Evolutionary conservation across 495 filamentous ascomycete genomes (phyloP).

Genomic region (Sporormia fimetaria): DNA sequence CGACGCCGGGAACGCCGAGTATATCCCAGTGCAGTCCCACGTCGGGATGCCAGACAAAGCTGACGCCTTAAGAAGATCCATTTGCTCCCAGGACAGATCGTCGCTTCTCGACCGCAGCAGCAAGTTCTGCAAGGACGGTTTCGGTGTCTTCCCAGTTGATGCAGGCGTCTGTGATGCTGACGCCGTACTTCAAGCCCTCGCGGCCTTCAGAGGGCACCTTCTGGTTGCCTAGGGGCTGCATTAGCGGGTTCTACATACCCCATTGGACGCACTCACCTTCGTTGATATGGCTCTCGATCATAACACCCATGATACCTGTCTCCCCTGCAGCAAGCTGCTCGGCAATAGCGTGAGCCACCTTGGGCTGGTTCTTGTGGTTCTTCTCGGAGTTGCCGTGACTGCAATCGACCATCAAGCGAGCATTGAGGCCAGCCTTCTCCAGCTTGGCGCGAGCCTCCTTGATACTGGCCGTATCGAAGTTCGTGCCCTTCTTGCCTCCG

Average conservation of each 20-base stretch:
- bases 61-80: constrained; percentile 19
- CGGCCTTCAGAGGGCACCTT: constrained; percentile 89
- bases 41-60: no score
- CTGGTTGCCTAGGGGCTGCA: constrained; percentile 54
- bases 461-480: constrained; percentile 83
- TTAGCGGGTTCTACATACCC: not conserved
- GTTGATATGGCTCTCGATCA: constrained; percentile 97
- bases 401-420: constrained; percentile 94
- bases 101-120: constrained; percentile 64
- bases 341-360: constrained; percentile 71
- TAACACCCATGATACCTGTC: constrained; percentile 85
- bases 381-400: constrained; percentile 94
- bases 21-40: constrained; percentile 4
- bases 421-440: constrained; percentile 49
- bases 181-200: constrained; percentile 78
- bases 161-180: constrained; percentile 97
- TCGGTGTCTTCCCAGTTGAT: constrained; percentile 94
- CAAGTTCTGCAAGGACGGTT: constrained; percentile 62
- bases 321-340: constrained; percentile 81
- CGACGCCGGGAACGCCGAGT: constrained; percentile 21
- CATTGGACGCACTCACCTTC: constrained; percentile 59
- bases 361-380: constrained; percentile 94
- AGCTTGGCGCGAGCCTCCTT: constrained; percentile 60
- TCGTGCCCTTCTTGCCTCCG: constrained; percentile 85
- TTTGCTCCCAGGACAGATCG: constrained; percentile 38